Evolutionary conservation across 805 yeast genomes (phyloP).

Genomic region (Yarrowia sp.): DNA sequence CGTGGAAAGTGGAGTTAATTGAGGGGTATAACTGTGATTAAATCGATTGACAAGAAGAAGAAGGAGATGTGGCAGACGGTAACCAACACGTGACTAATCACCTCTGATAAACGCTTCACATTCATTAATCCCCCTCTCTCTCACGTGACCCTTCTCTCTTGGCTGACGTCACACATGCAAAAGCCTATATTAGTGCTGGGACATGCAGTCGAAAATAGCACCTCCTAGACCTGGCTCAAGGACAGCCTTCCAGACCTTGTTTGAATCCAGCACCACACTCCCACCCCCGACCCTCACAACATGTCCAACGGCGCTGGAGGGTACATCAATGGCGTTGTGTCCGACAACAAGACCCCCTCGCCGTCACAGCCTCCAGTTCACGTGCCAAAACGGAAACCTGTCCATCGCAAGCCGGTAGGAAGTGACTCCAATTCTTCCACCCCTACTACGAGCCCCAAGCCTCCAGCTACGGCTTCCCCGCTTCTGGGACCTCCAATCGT

Average conservation of each 20-base stretch:
- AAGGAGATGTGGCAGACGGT: no score
- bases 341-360: conserved; percentile 38
- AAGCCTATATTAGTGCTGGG: conserved; percentile 26
- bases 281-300: conserved; percentile 5
- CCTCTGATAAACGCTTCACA: background rate
- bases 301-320: conserved; percentile 38
- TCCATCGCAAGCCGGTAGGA: conserved; percentile 41
- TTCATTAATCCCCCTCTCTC: no score
- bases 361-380: conserved; percentile 41
- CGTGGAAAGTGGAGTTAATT: background rate
- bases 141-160: conserved; percentile 9
- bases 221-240: conserved; percentile 11
- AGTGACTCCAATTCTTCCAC: conserved; percentile 3
- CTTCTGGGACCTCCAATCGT: conserved; percentile 32
- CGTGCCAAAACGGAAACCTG: conserved; percentile 41
- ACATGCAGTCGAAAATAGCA: conserved; percentile 28
- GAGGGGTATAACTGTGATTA: no score
- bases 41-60: no score
- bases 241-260: background rate
- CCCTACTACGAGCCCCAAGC: conserved; percentile 8
- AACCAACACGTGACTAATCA: background rate
- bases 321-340: conserved; percentile 34
- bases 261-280: background rate
- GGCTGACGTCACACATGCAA: conserved; percentile 37
- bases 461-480: conserved; percentile 17